Evolutionary conservation across 164 flowering plant species (phyloP).

Genomic region (Euptelea pleiosperma): DNA sequence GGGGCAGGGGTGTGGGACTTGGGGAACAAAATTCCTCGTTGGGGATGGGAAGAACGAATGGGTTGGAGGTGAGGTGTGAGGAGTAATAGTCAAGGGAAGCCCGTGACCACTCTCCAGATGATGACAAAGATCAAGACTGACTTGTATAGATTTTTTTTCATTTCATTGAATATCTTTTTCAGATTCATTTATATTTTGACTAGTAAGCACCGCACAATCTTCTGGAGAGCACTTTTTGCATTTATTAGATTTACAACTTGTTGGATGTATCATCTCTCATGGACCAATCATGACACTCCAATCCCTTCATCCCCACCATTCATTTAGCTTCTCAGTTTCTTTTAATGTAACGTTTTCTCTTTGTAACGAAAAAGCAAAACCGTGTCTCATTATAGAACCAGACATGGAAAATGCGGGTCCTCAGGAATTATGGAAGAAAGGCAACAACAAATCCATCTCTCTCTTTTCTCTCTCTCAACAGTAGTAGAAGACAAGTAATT

Average conservation of each 20-base stretch:
- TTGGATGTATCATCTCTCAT: background rate
- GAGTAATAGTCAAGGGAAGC: slow-evolving; percentile 49
- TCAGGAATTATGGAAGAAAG: slow-evolving; percentile 8
- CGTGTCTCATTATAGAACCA: slow-evolving; percentile 27
- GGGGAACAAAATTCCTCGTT: slow-evolving; percentile 9
- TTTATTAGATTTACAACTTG: slow-evolving; percentile 16
- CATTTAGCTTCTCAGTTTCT: background rate
- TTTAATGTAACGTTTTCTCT: slow-evolving; percentile 1
- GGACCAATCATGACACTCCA: background rate
- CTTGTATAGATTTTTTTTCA: slow-evolving; percentile 10
- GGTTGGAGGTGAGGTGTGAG: background rate
- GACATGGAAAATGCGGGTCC: slow-evolving; percentile 16
- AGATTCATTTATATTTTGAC: background rate
- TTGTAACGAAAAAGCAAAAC: slow-evolving; percentile 32
- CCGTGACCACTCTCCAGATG: slow-evolving; percentile 37
- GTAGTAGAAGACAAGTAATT: background rate
- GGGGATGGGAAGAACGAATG: background rate
- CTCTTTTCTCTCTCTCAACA: background rate
- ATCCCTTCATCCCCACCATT: slow-evolving; percentile 8
- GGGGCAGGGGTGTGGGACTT: slow-evolving; percentile 1
- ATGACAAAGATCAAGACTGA: slow-evolving; percentile 12
- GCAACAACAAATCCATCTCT: background rate
- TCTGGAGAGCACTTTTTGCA: slow-evolving; percentile 18
- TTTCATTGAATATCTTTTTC: slow-evolving; percentile 4
- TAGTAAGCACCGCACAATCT: slow-evolving; percentile 14